A percentile compares a stretch with the other conserved stretches of the same genome.
These are phyloP conservation scores for Poronia punctata DNA, from an alignment of 495 filamentous ascomycete genomes.

Conservation along the genomic window DNA sequence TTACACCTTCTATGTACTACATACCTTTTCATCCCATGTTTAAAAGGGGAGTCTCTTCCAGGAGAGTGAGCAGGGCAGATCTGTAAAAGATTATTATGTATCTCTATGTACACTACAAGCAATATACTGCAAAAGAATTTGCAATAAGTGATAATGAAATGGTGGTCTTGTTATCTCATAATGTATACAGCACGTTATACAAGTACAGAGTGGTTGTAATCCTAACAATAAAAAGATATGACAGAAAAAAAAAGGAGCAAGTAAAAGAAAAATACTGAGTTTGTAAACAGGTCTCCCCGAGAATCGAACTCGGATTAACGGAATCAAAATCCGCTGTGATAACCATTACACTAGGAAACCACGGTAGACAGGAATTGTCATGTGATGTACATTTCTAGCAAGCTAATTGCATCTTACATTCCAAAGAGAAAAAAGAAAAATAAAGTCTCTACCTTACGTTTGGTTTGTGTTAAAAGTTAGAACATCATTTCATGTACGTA, in stretches of 20 bases:
- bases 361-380: background rate
- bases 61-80: no score
- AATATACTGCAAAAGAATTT: background rate
- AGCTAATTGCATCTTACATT: no score
- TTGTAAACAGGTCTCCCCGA: slow-evolving; percentile 7
- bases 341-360: slow-evolving; percentile 15
- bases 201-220: no score
- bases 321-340: slow-evolving; percentile 14
- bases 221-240: no score
- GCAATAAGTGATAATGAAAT: background rate
- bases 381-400: background rate
- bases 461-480: no score
- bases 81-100: background rate
- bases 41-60: no score
- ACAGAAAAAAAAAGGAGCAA: background rate
- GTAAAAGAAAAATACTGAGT: background rate
- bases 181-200: no score
- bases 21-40: no score
- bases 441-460: background rate
- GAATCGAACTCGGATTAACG: slow-evolving; percentile 13
- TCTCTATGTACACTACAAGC: background rate
- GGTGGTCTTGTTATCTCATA: background rate
- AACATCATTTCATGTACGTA: no score
- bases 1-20: no score
- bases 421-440: background rate